Base-by-base conservation (phyloP, 139 green algal genomes). In the Chlamydomonas schloesseri region DNA sequence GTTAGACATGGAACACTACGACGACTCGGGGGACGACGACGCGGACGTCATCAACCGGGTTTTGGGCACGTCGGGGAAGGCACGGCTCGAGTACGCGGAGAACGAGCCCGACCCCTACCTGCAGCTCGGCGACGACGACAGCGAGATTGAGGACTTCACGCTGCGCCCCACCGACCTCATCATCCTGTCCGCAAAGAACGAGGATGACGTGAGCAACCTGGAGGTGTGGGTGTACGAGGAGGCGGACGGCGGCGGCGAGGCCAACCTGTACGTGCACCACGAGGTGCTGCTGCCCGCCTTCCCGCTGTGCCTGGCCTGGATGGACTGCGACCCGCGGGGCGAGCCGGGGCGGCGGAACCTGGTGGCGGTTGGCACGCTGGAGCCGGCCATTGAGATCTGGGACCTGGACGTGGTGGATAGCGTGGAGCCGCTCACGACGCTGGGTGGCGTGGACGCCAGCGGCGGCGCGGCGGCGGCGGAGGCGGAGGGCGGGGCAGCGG, bases 211-310 rank as follows among this genome's bases (percentile, higher is more conserved):
- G 28, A 95, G 86, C 87, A 94, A 96, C 81, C 78, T 99, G 14
- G 97, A 99, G 92, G 95, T 98, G n/a, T 99, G 96, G 97, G 94
- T 99, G 55, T 99, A 98, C 73, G 96, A 99, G 82, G 95, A 98
- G 87, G 90, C 91, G 8, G 95, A 95, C 33, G 84, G 36, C 62
- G 67, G 72, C 69, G 87, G 90, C 20, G 90, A 94, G 47, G 91
- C 91, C 34, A 98, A 98, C 88, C 81, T 97, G 50, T 99, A 98
- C 85, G 97, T 99, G 33, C 97, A 99, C 87, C 97, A 99, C 83
- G 96, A 99, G 72, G 88, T 99, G 77, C 90, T 99, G 90, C 93
- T 99, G 46, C 95, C 97, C 28, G 94, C 96, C 31, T 99, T 99
- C 85, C 97, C 97, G 18, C 94, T 99, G 24, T 93, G 83, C 21